Base-by-base conservation (phyloP, 2,329 filamentous ascomycete species). In the Fusarium lateritium region DNA sequence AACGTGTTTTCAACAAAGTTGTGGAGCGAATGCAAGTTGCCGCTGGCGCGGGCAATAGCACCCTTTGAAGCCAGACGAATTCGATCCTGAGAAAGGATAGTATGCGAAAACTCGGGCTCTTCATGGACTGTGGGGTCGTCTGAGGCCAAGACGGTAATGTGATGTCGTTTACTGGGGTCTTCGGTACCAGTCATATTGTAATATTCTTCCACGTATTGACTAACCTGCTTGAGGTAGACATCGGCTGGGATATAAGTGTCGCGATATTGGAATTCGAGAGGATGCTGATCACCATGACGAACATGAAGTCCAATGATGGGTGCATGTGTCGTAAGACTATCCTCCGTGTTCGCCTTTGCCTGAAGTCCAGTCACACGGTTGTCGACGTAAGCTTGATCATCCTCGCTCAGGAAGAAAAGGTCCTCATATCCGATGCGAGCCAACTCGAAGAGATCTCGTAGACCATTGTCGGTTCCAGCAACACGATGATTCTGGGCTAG, bases 91-190 rank as follows among this genome's bases (percentile, higher is more conserved):
- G 93, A 93, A 7, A 88, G 86, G 7, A 86, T 73, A 1, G 86
- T 83, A 19, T 79, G 78, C 3, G 79, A 79, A 59, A 95, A 85
- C 73, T 94, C 92, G 2, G 86, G 82, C 13, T 88, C 83, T 22
- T 87, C 84, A 74, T 93, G 91, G 24, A 96, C 89, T 56, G 89
- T 88, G 0, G 93, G 92, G 75, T 97, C 93, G 76, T 97, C 94
- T 0, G 92, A 94, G 7, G 93, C 92, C 26, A 97, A 76, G 2
- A 97, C 76, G 7, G 87, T 78, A 39, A 93, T 78, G 24, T 83
- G 81, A 22, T 79, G 79, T 17, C 77, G 74, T 56, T 82, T 79
- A 5, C 78, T 79, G 14, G 78, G 71, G 15, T 73, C 60, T 31
- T 82, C 77, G 11, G 79, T 78, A 6, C 73, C 77, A 5, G 81